These are phyloP conservation scores for Aspergillus puulaauensis DNA, from an alignment of 2,329 filamentous ascomycete genomes.

Conservation along the genomic window DNA sequence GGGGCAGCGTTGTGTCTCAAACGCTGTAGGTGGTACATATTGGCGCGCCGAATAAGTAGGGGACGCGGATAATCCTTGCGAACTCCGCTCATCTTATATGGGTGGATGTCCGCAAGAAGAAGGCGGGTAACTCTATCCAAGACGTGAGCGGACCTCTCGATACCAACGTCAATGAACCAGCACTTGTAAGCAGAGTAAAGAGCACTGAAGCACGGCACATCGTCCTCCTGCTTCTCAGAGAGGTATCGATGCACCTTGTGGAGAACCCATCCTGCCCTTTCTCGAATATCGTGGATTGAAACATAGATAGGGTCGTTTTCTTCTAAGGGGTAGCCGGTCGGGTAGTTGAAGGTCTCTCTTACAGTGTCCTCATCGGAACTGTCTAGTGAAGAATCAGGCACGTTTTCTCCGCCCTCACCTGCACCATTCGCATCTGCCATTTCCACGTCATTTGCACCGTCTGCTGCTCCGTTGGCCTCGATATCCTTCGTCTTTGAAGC, in stretches of 20 bases:
- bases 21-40: constrained; percentile 92
- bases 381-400: constrained; percentile 54
- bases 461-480: constrained; percentile 40
- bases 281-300: constrained; percentile 76
- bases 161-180: constrained; percentile 97
- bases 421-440: constrained; percentile 50
- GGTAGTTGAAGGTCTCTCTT: constrained; percentile 82
- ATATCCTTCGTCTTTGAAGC: constrained; percentile 56
- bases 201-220: constrained; percentile 91
- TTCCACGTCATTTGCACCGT: constrained; percentile 40
- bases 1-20: constrained; percentile 89
- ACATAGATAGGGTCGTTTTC: constrained; percentile 65
- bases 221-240: constrained; percentile 81
- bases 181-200: constrained; percentile 89
- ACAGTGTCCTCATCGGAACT: constrained; percentile 61
- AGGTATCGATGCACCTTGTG: constrained; percentile 85
- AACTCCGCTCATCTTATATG: constrained; percentile 91
- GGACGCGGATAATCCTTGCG: constrained; percentile 91
- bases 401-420: constrained; percentile 29
- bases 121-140: constrained; percentile 83
- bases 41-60: constrained; percentile 85
- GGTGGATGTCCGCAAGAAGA: constrained; percentile 80
- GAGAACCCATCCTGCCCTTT: constrained; percentile 74
- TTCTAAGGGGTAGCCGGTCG: constrained; percentile 79
- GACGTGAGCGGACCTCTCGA: constrained; percentile 91